Percentiles rank a stretch among this genome's conserved stretches.
These are phyloP conservation scores for Marsdenia floribunda DNA, from an alignment of 257 asterid genomes.

Conservation along the genomic window DNA sequence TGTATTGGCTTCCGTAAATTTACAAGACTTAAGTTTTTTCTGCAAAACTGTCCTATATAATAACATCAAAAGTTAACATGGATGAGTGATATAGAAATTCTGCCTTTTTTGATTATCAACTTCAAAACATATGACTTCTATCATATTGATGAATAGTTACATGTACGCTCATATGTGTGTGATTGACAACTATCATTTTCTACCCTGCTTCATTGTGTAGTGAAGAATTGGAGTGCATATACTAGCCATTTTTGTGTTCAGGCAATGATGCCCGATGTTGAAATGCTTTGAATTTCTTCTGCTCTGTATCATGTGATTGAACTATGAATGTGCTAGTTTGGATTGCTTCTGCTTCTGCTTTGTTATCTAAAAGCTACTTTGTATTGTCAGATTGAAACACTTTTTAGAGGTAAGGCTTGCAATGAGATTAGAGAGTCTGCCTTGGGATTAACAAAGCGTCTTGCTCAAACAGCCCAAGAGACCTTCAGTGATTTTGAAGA, in stretches of 20 bases:
- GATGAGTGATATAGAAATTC: background rate
- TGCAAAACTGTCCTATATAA: background rate
- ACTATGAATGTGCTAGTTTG: background rate
- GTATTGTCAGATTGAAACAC: conserved; percentile 64
- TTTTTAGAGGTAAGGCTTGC: conserved; percentile 90
- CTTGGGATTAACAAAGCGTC: conserved; percentile 89
- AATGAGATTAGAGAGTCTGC: conserved; percentile 87
- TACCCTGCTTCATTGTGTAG: background rate
- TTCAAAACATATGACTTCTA: conserved; percentile 4
- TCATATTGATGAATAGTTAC: conserved; percentile 6
- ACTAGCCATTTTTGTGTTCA: background rate
- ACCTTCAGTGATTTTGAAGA: conserved; percentile 97
- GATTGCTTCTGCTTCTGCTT: background rate
- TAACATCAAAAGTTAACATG: background rate
- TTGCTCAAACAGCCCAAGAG: conserved; percentile 95
- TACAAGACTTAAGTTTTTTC: background rate
- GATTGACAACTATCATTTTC: background rate
- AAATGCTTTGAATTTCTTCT: background rate
- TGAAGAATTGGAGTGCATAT: background rate
- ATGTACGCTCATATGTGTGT: background rate
- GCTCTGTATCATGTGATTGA: conserved; percentile 4
- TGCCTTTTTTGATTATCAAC: background rate
- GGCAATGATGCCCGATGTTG: background rate
- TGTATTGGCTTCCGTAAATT: background rate
- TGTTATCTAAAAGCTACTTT: conserved; percentile 6